phyloP scores from a whole-genome alignment of 208 protist genomes.

The Endotrypanum monterogeii region DNA sequence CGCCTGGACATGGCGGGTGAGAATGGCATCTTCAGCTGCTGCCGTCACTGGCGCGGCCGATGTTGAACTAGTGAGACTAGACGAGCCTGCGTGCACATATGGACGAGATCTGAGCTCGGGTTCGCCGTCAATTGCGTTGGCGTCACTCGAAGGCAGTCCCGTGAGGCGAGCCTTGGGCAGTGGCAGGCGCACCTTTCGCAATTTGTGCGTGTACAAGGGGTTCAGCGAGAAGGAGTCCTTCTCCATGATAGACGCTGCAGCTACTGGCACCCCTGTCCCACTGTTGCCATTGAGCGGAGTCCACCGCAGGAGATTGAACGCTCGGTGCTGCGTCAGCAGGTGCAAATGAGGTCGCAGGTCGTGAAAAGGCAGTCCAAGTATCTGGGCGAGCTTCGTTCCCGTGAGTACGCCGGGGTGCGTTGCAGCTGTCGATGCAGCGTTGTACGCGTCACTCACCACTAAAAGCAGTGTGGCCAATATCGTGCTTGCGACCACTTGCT shows the following conservation, averaged over 20 bases:
- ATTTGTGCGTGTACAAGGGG: slow-evolving; percentile 45
- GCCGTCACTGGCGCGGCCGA: background rate
- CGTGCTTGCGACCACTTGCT: slow-evolving; percentile 62
- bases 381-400: slow-evolving; percentile 18
- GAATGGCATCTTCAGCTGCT: slow-evolving; percentile 14
- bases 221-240: slow-evolving; percentile 58
- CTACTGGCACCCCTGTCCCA: background rate
- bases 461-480: slow-evolving; percentile 69
- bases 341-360: slow-evolving; percentile 26
- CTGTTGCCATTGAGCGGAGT: slow-evolving; percentile 2
- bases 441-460: slow-evolving; percentile 50
- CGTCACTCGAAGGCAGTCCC: slow-evolving; percentile 8
- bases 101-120: background rate
- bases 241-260: slow-evolving; percentile 23
- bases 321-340: slow-evolving; percentile 33
- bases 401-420: slow-evolving; percentile 18
- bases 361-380: slow-evolving; percentile 28
- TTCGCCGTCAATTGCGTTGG: background rate
- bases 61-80: background rate
- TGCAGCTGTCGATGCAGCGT: background rate
- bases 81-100: background rate
- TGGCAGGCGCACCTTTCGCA: slow-evolving; percentile 59
- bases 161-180: slow-evolving; percentile 28
- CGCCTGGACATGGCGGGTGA: slow-evolving; percentile 29
- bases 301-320: slow-evolving; percentile 25